Evolutionary conservation across 2,329 filamentous ascomycete genomes (phyloP), one percentile per base, ranked within the genome.

Genomic region (Ascochyta clinopodiicola): DNA sequence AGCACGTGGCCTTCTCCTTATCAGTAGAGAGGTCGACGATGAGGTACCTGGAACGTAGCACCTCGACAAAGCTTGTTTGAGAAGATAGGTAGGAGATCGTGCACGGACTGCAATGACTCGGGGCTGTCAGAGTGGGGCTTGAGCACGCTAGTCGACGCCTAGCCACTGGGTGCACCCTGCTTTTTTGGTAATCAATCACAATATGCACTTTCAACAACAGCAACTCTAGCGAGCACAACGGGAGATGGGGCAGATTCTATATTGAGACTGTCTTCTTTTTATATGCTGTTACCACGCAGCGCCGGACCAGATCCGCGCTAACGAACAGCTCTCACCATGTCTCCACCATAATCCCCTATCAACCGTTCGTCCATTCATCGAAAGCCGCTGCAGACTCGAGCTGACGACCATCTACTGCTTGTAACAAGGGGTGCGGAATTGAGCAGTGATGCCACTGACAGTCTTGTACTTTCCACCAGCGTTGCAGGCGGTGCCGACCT

Each of bases 381-480:
- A 49, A 49, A 34, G 45, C 27, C 27, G 27, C 45, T 35, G 27
- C 19, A 36, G 15, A 49, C 36, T 49, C 45, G 45, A 40, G 29
- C 45, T 42, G 36, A 49, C 12, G 45, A 40, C 13, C 46, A 47
- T 51, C n/a, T 57, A 55, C 34, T 51, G 57, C 34, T 38, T 56
- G 34, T 56, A 56, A 43, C 53, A 56, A 47, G 48, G 48, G n/a
- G 48, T 56, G 25, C 53, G 53, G 6, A 44, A 34, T 25, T 52
- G 53, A 22, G 53, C 53, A 31, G 44, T 52, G n/a, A 56, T 47
- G n/a, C 44, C 37, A 44, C 47, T 44, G 21, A 47, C 53, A 24
- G 46, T 51, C 12, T 44, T 45, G 43, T 51, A 56, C 37, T 52
- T 52, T 38, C 53, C 53, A 12, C 53, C 48, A 56, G 53, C 48